A percentile compares a stretch with the other conserved stretches of the same genome.
Conservation (phyloP, 768 basidiomycete species). For the Lactarius indigo region DNA sequence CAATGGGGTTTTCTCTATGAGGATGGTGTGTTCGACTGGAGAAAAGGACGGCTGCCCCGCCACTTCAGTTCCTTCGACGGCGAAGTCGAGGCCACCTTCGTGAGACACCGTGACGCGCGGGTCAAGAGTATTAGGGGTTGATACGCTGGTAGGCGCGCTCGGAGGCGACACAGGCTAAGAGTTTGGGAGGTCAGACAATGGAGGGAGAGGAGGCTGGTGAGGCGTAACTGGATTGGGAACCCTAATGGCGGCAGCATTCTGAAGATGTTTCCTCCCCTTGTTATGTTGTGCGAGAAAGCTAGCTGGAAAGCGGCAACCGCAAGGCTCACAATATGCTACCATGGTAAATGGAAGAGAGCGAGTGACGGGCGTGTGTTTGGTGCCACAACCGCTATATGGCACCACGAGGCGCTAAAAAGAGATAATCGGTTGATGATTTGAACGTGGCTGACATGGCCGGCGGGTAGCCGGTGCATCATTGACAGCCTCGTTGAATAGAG, state of each 20-base stretch:
- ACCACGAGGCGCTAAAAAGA: too few species aligned
- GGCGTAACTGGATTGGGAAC: not conserved
- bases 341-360: not conserved
- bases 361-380: not conserved
- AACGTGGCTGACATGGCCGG: too few species aligned
- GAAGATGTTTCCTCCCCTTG: constrained; percentile 3
- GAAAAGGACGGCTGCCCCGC: not conserved
- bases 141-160: too few species aligned
- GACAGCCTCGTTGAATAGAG: too few species aligned
- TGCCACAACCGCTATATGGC: not conserved
- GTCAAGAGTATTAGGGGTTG: not conserved
- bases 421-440: too few species aligned
- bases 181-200: not conserved
- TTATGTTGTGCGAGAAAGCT: not conserved
- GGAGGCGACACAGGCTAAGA: not conserved
- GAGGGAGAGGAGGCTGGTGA: not conserved
- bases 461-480: too few species aligned
- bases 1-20: not conserved
- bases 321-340: constrained; percentile 17
- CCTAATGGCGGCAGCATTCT: not conserved
- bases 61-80: not conserved
- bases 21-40: not conserved
- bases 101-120: constrained; percentile 3
- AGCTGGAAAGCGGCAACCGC: constrained; percentile 13
- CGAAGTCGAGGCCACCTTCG: constrained; percentile 13